These are phyloP conservation scores for Marasmius sp. DNA, from an alignment of 1,284 basidiomycete species.

Conservation along the genomic window DNA sequence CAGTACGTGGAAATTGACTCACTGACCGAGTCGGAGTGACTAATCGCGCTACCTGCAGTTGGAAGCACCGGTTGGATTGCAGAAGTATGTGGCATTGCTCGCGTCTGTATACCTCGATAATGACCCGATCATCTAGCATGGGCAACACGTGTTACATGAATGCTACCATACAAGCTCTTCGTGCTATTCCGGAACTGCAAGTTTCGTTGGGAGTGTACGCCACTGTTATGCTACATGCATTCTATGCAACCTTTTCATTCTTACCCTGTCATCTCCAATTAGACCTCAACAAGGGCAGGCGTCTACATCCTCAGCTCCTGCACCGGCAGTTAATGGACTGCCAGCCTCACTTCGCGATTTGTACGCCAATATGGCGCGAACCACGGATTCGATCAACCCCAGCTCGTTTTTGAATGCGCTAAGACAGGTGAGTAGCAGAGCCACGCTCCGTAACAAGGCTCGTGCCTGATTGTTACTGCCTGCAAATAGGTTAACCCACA, in stretches of 20 bases:
- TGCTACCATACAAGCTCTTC: conserved; percentile 89
- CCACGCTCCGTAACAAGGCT: background rate
- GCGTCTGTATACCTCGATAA: conserved; percentile 16
- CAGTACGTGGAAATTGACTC: conserved; percentile 44
- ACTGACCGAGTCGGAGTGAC: background rate
- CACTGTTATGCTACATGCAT: conserved; percentile 6
- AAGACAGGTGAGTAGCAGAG: conserved; percentile 48
- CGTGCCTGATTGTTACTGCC: background rate
- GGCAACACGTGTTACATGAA: conserved; percentile 98
- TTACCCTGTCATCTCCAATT: conserved; percentile 11
- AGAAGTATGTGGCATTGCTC: conserved; percentile 44
- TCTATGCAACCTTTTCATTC: background rate
- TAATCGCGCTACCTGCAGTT: conserved; percentile 32
- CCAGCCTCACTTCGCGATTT: conserved; percentile 70
- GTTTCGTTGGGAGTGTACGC: conserved; percentile 60
- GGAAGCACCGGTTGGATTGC: conserved; percentile 68
- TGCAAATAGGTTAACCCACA: conserved; percentile 73
- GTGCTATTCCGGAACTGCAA: conserved; percentile 88
- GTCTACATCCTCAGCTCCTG: conserved; percentile 16
- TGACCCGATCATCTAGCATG: conserved; percentile 38
- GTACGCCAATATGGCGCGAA: conserved; percentile 72
- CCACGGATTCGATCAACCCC: conserved; percentile 80
- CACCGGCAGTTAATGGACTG: conserved; percentile 29
- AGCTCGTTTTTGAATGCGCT: conserved; percentile 70
- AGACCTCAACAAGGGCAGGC: conserved; percentile 31